phyloP scores from a whole-genome alignment of 2,329 filamentous ascomycete species.

The Ceratocystis variospora region DNA sequence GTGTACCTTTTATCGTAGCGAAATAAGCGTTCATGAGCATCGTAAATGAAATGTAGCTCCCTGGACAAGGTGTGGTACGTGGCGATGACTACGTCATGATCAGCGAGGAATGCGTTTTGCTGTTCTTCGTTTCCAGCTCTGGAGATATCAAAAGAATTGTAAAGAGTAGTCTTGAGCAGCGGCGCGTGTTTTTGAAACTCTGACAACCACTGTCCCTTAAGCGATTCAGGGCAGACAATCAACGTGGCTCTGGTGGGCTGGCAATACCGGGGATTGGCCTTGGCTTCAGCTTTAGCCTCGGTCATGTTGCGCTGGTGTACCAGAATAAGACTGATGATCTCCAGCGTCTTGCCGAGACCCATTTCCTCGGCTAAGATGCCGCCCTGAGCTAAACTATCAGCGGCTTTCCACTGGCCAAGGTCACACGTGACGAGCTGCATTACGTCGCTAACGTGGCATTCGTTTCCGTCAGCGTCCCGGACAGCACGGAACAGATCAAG shows the following conservation, averaged over 20 bases:
- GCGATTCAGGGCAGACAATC: constrained; percentile 45
- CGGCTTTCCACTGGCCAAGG: constrained; percentile 30
- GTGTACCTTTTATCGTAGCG: constrained; percentile 53
- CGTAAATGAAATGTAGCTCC: constrained; percentile 64
- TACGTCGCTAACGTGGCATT: constrained; percentile 47
- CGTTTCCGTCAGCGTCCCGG: constrained; percentile 26
- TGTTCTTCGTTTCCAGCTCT: constrained; percentile 25
- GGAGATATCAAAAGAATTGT: constrained; percentile 34
- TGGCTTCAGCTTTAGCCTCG: constrained; percentile 21
- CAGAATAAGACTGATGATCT: constrained; percentile 57
- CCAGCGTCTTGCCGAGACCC: constrained; percentile 70
- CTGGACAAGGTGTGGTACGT: constrained; percentile 58
- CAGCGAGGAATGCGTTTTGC: constrained; percentile 33
- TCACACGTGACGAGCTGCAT: constrained; percentile 46
- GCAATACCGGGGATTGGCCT: constrained; percentile 32
- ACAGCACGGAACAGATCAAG: constrained; percentile 25
- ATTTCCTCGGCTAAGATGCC: constrained; percentile 70
- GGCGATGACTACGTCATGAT: constrained; percentile 47
- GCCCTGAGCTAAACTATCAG: constrained; percentile 34
- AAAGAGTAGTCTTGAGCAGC: constrained; percentile 40
- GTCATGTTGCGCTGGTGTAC: constrained; percentile 34
- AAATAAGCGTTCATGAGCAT: constrained; percentile 53
- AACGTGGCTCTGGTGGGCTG: constrained; percentile 42
- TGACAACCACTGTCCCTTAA: constrained; percentile 47
- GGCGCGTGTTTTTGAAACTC: constrained; percentile 48